Evolutionary conservation across 176 grass and related monocot genomes (phyloP).

Genomic region (Melocanna baccifera): DNA sequence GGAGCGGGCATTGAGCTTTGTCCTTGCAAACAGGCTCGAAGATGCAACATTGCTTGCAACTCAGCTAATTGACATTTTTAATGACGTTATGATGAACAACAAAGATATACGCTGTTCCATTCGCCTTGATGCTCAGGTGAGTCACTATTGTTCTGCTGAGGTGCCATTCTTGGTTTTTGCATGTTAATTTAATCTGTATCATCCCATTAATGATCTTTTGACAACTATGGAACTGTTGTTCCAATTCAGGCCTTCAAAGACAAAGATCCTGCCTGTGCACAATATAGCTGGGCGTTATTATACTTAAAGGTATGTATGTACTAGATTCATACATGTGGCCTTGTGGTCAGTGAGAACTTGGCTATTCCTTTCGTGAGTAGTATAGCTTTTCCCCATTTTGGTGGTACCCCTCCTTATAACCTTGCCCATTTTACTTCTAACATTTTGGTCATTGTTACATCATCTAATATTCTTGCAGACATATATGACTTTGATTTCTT

Average conservation of each 20-base stretch:
- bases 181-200: constrained; percentile 5
- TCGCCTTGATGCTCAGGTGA: constrained; percentile 95
- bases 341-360: neutral
- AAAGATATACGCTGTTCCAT: constrained; percentile 73
- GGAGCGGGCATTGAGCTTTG: constrained; percentile 77
- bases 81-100: constrained; percentile 89
- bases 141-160: neutral
- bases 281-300: constrained; percentile 92
- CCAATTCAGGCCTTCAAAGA: constrained; percentile 81
- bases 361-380: neutral
- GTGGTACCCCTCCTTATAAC: neutral
- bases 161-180: constrained; percentile 11
- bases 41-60: constrained; percentile 89
- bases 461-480: neutral
- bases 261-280: constrained; percentile 91
- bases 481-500: neutral
- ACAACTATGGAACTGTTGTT: constrained; percentile 26
- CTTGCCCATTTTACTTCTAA: neutral
- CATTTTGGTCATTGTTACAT: neutral
- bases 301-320: constrained; percentile 72
- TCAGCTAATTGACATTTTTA: constrained; percentile 91
- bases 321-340: neutral
- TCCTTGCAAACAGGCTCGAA: constrained; percentile 91
- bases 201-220: constrained; percentile 7
- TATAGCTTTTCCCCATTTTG: neutral